These are phyloP conservation scores for Danielia oregonensis DNA, from an alignment of 805 yeast genomes.

Conservation along the genomic window DNA sequence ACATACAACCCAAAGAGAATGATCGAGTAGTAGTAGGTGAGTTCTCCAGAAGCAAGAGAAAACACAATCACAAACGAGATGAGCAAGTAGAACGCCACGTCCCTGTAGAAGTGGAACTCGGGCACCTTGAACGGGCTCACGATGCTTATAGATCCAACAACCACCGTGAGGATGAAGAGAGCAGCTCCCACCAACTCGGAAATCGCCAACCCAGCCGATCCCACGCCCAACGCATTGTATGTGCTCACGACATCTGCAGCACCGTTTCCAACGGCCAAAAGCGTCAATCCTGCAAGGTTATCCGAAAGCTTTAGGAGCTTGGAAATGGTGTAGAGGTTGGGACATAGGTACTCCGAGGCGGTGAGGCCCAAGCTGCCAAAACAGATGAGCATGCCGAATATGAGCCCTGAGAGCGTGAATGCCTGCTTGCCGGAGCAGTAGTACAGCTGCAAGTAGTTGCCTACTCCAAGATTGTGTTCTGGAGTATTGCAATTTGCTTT, in stretches of 20 bases:
- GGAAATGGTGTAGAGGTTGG: slow-evolving; percentile 69
- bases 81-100: slow-evolving; percentile 51
- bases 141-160: slow-evolving; percentile 75
- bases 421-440: slow-evolving; percentile 21
- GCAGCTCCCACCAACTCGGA: slow-evolving; percentile 94
- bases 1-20: slow-evolving; percentile 55
- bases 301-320: slow-evolving; percentile 61
- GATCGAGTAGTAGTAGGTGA: slow-evolving; percentile 54
- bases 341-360: slow-evolving; percentile 80
- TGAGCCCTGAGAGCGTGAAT: slow-evolving; percentile 15
- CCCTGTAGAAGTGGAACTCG: slow-evolving; percentile 52
- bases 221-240: slow-evolving; percentile 70
- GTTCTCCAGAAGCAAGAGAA: slow-evolving; percentile 52
- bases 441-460: slow-evolving; percentile 36
- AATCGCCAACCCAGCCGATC: slow-evolving; percentile 73
- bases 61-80: slow-evolving; percentile 48
- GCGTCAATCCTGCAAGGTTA: slow-evolving; percentile 78
- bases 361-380: slow-evolving; percentile 70
- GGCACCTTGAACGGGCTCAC: slow-evolving; percentile 61
- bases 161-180: slow-evolving; percentile 72
- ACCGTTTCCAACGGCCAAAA: slow-evolving; percentile 89
- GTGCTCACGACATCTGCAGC: slow-evolving; percentile 87
- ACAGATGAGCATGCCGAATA: slow-evolving; percentile 32
- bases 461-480: slow-evolving; percentile 26
- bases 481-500: slow-evolving; percentile 27